Percentiles rank a stretch among this genome's conserved stretches.
phyloP scores from a whole-genome alignment of 768 basidiomycete genomes.

The Tephrocybe sp. region DNA sequence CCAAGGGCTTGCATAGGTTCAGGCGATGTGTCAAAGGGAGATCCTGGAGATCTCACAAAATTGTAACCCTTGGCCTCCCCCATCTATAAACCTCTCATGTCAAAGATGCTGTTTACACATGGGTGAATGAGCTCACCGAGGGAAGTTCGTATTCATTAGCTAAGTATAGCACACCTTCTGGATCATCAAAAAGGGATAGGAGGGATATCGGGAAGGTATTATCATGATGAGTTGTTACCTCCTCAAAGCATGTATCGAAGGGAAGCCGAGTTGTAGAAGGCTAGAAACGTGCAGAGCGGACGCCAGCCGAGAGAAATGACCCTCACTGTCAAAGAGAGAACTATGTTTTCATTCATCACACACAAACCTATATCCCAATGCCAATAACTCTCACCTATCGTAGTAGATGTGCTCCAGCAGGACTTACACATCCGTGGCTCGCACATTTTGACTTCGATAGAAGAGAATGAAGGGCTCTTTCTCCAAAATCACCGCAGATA shows the following conservation, averaged over 20 bases:
- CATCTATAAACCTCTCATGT: constrained; percentile 32
- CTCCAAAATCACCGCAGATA: background rate
- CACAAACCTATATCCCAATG: background rate
- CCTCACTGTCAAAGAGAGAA: constrained; percentile 39
- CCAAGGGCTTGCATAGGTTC: constrained; percentile 1
- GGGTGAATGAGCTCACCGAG: constrained; percentile 39
- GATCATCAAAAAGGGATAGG: constrained; percentile 38
- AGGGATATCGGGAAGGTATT: constrained; percentile 47
- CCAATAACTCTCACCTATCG: constrained; percentile 49
- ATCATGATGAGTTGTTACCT: constrained; percentile 38
- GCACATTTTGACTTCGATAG: constrained; percentile 35
- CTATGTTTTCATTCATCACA: constrained; percentile 26
- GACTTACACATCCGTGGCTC: constrained; percentile 46
- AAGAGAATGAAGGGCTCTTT: constrained; percentile 21
- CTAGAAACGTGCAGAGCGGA: constrained; percentile 58
- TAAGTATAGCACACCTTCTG: constrained; percentile 52
- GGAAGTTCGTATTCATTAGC: constrained; percentile 43
- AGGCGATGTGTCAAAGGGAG: constrained; percentile 5
- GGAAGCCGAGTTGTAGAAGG: constrained; percentile 53
- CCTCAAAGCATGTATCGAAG: constrained; percentile 45
- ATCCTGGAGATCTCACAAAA: constrained; percentile 41
- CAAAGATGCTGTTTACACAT: background rate
- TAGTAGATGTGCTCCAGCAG: constrained; percentile 68
- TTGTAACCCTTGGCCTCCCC: constrained; percentile 65
- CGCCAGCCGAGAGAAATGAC: constrained; percentile 45